Evolutionary conservation across 805 yeast species (phyloP).

Genomic region (Yamadazyma ubonensis): DNA sequence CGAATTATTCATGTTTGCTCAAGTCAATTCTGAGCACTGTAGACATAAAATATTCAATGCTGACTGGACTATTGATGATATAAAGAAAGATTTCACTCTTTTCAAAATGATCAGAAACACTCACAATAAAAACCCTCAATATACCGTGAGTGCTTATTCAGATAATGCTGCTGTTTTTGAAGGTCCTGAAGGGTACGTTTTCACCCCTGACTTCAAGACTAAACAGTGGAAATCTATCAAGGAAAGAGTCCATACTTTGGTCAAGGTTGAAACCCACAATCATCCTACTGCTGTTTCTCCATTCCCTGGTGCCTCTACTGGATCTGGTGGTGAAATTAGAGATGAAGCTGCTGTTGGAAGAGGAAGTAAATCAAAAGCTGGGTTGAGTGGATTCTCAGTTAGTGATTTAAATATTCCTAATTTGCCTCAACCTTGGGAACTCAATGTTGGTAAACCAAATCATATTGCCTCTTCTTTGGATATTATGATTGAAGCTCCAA

Average conservation of each 20-base stretch:
- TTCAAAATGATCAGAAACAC: conserved; percentile 97
- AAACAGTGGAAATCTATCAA: conserved; percentile 70
- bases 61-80: conserved; percentile 93
- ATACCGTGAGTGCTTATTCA: conserved; percentile 89
- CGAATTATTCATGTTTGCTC: conserved; percentile 98
- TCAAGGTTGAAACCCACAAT: conserved; percentile 97
- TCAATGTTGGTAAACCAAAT: conserved; percentile 81
- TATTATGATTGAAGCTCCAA: conserved; percentile 95
- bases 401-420: conserved; percentile 87
- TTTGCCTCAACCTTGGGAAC: conserved; percentile 92
- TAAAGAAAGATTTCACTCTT: conserved; percentile 66
- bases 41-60: conserved; percentile 99
- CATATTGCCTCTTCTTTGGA: conserved; percentile 93
- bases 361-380: conserved; percentile 97
- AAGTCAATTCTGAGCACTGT: conserved; percentile 98
- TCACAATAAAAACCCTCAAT: conserved; percentile 72
- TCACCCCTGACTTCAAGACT: conserved; percentile 71
- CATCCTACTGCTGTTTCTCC: conserved; percentile 99
- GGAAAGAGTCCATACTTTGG: conserved; percentile 84
- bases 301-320: conserved; percentile 99
- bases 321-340: conserved; percentile 99
- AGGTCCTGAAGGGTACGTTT: conserved; percentile 75
- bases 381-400: conserved; percentile 88
- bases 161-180: conserved; percentile 97
- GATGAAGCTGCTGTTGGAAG: conserved; percentile 99